These are phyloP conservation scores for Umbelopsis vinacea DNA, from an alignment of 192 early-diverging fungal species.

Conservation along the genomic window DNA sequence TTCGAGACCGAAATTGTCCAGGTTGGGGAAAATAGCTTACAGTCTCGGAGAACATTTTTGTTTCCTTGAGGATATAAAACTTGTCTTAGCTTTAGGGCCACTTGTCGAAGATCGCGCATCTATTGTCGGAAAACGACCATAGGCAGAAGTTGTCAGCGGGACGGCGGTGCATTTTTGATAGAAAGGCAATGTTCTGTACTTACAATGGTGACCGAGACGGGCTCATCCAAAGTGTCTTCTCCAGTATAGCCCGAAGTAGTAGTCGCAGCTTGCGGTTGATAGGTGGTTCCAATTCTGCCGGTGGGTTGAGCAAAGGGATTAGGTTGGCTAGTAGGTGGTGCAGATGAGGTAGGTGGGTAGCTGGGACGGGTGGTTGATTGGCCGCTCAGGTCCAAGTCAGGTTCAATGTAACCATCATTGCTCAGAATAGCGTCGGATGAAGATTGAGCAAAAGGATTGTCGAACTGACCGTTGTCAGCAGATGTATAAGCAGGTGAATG, in stretches of 20 bases:
- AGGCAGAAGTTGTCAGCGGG: background rate
- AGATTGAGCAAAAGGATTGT: slow-evolving; percentile 37
- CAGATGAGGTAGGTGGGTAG: slow-evolving; percentile 7
- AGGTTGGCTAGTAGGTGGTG: background rate
- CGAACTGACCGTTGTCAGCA: slow-evolving; percentile 22
- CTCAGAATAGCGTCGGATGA: slow-evolving; percentile 14
- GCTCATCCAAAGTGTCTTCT: slow-evolving; percentile 90
- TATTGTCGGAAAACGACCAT: slow-evolving; percentile 31
- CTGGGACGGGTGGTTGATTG: slow-evolving; percentile 28
- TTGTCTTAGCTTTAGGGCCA: slow-evolving; percentile 73
- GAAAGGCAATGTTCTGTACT: slow-evolving; percentile 21
- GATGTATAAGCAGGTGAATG: slow-evolving; percentile 5
- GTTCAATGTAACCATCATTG: slow-evolving; percentile 31
- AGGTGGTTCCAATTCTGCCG: slow-evolving; percentile 38
- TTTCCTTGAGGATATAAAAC: slow-evolving; percentile 71
- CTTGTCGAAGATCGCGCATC: slow-evolving; percentile 74
- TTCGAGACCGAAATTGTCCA: too few relatives aligned
- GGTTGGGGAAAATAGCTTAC: slow-evolving; percentile 44
- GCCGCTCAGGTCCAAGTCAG: slow-evolving; percentile 41
- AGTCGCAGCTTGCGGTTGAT: slow-evolving; percentile 11
- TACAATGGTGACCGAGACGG: slow-evolving; percentile 90
- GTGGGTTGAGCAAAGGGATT: slow-evolving; percentile 31
- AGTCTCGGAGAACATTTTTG: slow-evolving; percentile 74
- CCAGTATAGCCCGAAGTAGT: slow-evolving; percentile 30
- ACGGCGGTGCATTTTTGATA: background rate